phyloP scores from a whole-genome alignment of 805 yeast species.

The Suhomyces vadensis region DNA sequence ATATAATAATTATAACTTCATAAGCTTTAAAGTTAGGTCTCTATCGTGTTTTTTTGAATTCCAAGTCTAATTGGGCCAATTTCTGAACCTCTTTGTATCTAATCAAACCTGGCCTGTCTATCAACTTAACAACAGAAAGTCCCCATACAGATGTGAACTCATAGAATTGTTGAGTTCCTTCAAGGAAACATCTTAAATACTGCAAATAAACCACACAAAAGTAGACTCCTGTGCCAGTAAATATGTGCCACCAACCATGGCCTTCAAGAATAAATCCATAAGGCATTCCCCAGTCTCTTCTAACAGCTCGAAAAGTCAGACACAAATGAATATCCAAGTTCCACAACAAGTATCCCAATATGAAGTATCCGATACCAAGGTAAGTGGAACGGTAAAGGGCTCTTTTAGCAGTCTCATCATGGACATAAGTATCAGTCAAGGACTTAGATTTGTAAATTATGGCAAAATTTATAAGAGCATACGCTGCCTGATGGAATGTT shows the following conservation, averaged over 20 bases:
- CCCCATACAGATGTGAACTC: conserved; percentile 59
- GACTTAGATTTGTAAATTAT: conserved; percentile 62
- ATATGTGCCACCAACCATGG: conserved; percentile 97
- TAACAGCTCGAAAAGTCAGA: conserved; percentile 49
- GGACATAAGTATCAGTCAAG: conserved; percentile 55
- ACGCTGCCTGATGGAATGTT: conserved; percentile 83
- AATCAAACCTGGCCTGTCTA: conserved; percentile 28
- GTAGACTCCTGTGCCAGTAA: conserved; percentile 86
- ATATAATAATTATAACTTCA: not conserved
- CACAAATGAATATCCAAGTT: conserved; percentile 86
- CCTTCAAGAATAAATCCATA: conserved; percentile 84
- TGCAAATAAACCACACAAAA: conserved; percentile 79
- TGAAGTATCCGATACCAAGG: conserved; percentile 62
- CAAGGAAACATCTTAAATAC: conserved; percentile 66
- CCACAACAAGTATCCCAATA: conserved; percentile 82
- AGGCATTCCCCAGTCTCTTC: conserved; percentile 77
- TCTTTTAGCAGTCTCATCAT: conserved; percentile 45
- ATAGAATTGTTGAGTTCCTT: conserved; percentile 56
- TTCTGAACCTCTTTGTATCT: conserved; percentile 17
- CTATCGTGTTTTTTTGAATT: not conserved
- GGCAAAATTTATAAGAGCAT: conserved; percentile 73
- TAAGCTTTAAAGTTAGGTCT: not conserved
- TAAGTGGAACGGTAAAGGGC: conserved; percentile 57
- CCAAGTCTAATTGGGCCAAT: conserved; percentile 15
- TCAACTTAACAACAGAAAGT: conserved; percentile 22